Base-by-base conservation (phyloP, 345 rosid species). In the Brassica rapa region DNA sequence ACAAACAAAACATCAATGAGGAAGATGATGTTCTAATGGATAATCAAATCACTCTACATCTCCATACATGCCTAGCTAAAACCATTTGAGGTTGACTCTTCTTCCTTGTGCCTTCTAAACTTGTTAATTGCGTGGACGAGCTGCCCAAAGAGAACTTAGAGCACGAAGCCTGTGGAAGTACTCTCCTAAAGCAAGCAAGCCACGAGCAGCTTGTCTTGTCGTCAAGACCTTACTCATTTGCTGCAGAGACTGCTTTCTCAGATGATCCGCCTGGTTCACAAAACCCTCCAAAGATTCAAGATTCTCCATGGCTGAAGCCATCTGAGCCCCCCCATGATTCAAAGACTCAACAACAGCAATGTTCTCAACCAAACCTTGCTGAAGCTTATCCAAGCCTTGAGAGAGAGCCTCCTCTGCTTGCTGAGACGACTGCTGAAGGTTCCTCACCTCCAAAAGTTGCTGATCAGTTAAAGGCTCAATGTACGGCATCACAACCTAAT, bases 61-160 rank as follows among this genome's bases (percentile, higher is more conserved):
- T 60, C n/a, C 51, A 64, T 30, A 49, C 23, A 74, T 23, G 6
- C 30, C 30, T 57, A 57, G 8, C 57, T 51, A 51, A 59, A 14
- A 23, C 12, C 12, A 57, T 9, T 8, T 24, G 25, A 57, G 25
- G 66, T 29, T 23, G 59, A 62, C 65, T 64, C 25, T 41, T 62
- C 61, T 46, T 76, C 30, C 21, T 63, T 63, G 33, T 24, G 71
- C 33, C 37, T 51, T 41, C 39, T 14, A 71, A 19, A 37, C 69
- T 70, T 16, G 8, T 82, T 57, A 88, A 73, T 88, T 74, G 11
- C 79, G 73, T 49, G 97, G 93, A 46, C 94, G 89, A 71, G 96
- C 93, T 43, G 94, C 83, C 89, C 96, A 95, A 2, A 93, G 97
- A 6, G 97, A 88, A 72, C 94, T 93, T 11, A 93, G 90, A 56